phyloP scores from a whole-genome alignment of 139 green algal genomes.

The Volvox reticuliferus region DNA sequence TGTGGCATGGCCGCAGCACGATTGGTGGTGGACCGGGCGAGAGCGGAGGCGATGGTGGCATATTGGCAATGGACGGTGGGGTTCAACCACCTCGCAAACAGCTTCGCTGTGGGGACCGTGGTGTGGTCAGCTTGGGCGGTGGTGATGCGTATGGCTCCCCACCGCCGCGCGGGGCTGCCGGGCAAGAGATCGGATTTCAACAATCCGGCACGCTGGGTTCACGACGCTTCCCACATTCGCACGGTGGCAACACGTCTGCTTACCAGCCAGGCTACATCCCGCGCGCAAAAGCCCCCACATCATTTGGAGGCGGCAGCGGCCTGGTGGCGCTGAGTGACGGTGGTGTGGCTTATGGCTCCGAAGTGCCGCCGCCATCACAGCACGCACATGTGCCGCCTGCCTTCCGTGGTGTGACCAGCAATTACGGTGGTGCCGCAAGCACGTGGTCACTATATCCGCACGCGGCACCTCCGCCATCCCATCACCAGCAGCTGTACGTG shows the following conservation, averaged over 20 bases:
- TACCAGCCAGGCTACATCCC: not conserved
- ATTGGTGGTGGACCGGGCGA: not conserved
- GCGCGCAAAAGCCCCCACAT: not conserved
- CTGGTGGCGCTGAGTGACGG: slow-evolving; percentile 22
- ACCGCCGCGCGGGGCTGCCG: not conserved
- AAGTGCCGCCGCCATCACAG: not conserved
- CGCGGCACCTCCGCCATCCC: not conserved
- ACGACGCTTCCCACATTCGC: not conserved
- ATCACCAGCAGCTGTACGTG: not conserved
- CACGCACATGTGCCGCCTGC: not conserved
- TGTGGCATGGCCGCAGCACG: not conserved
- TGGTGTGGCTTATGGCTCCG: not conserved
- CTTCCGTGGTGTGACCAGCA: not conserved
- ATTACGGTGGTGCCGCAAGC: not conserved
- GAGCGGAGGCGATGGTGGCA: too few species aligned
- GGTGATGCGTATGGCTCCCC: not conserved
- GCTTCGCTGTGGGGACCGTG: slow-evolving; percentile 14
- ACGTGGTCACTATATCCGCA: not conserved
- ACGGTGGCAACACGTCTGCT: not conserved
- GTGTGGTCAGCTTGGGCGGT: not conserved
- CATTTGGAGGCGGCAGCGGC: not conserved
- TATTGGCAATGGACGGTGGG: not conserved
- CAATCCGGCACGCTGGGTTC: not conserved
- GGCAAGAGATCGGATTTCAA: not conserved
- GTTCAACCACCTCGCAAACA: slow-evolving; percentile 15